Evolutionary conservation across 768 basidiomycete genomes (phyloP), one percentile per base, ranked within the genome.

Genomic region (Pleurotus pulmonarius): DNA sequence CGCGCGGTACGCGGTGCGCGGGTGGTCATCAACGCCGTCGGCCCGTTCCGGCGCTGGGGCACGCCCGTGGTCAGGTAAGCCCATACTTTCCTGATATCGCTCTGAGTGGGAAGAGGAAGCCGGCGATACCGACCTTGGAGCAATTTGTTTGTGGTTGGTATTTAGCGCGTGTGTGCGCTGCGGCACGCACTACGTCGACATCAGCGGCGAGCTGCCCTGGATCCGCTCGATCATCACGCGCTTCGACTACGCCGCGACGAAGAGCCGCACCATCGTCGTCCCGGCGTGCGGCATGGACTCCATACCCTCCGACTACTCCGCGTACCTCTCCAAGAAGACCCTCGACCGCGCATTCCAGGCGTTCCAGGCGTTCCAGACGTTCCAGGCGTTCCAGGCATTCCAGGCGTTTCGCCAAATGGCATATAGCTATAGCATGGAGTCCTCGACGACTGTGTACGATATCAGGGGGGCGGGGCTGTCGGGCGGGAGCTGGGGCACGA

Each of bases 181-280:
- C 57, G 86, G 89, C 4, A 79, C 83, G 5, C 92, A 95, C 69
- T 96, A 96, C 67, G 84, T 93, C 25, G 95, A 98, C 69, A 73
- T 94, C 38, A 83, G 88, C 2, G 88, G 89, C 6, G 93, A 95
- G 67, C 70, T 78, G 0, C 71, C 75, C 2, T 94, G 87, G 83
- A 78, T 88, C 46, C 72, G 71, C 58, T 71, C 82, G 9, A 86
- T 92, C 49, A 83, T 91, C 46, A 37, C 39, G 9, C 9, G 39
- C 57, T 87, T 82, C 64, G 86, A 94, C 67, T 88, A 81, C 61
- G 67, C 76, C 9, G 94, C 94, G 0, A 82, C 78, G 7, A 83
- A 85, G 64, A 85, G 81, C 2, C 81, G 83, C 44, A 76, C 91
- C 4, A 80, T 91, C 59, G 87, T 98, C 60, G 79, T 97, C 16